Conservation (phyloP, 1,284 basidiomycete genomes). For the Pseudozyma tsukubaensis region DNA sequence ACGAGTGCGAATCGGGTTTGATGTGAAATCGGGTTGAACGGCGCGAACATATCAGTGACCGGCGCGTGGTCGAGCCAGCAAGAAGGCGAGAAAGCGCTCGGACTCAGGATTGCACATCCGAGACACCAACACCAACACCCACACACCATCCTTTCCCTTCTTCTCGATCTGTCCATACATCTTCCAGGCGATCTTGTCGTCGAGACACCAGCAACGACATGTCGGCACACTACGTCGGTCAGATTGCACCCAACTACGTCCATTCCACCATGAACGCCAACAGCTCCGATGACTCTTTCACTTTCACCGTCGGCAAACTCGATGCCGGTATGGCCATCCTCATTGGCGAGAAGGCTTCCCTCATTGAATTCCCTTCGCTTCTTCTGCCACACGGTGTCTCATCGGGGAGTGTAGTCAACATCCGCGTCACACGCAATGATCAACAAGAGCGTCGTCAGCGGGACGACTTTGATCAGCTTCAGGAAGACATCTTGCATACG, state of each 20-base stretch:
- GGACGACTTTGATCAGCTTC: conserved; percentile 62
- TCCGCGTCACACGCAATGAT: conserved; percentile 63
- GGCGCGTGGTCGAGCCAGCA: conserved; percentile 13
- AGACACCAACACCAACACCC: conserved; percentile 12
- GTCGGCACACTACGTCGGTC: conserved; percentile 53
- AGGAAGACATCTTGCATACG: conserved; percentile 64
- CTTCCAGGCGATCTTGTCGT: not conserved
- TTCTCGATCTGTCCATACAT: not conserved
- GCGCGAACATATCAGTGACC: not conserved
- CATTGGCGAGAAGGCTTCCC: conserved; percentile 66
- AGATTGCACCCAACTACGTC: conserved; percentile 56
- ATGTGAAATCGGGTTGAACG: conserved; percentile 21
- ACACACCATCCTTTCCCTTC: not conserved
- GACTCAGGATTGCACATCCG: not conserved
- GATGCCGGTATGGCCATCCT: conserved; percentile 68
- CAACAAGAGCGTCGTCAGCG: conserved; percentile 58
- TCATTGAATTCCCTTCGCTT: conserved; percentile 68
- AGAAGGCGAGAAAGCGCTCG: conserved; percentile 11
- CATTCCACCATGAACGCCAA: conserved; percentile 48
- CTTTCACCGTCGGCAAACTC: conserved; percentile 68
- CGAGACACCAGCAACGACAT: conserved; percentile 5
- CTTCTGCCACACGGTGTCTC: conserved; percentile 64
- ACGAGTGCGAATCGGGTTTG: not conserved
- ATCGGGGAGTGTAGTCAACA: conserved; percentile 66
- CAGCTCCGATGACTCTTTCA: conserved; percentile 49